Percentiles rank a stretch among this genome's conserved stretches.
These are phyloP conservation scores for Actinomucor elegans DNA, from an alignment of 371 early-diverging fungal species.

Conservation along the genomic window DNA sequence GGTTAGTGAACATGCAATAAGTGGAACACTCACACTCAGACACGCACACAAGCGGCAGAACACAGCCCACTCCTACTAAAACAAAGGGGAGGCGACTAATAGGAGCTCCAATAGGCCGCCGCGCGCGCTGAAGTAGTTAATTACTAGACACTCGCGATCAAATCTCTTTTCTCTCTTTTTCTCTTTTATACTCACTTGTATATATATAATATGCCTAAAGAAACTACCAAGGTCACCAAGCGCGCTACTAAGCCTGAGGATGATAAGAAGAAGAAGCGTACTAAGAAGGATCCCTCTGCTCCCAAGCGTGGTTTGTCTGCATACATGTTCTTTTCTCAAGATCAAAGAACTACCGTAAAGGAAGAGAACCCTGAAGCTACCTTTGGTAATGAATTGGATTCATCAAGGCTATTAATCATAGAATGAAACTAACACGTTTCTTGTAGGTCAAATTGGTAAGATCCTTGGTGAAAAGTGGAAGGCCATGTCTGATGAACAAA, in stretches of 20 bases:
- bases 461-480: constrained; percentile 84
- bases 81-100: too few relatives aligned
- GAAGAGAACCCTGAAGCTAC: constrained; percentile 75
- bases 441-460: constrained; percentile 71
- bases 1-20: constrained; percentile 2
- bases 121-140: too few relatives aligned
- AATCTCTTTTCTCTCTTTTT: neutral
- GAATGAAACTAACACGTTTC: too few relatives aligned
- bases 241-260: constrained; percentile 18
- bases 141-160: neutral
- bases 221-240: constrained; percentile 15
- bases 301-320: constrained; percentile 86
- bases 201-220: constrained; percentile 16
- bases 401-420: neutral
- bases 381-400: constrained; percentile 66
- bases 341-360: constrained; percentile 67
- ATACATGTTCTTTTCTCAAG: constrained; percentile 83
- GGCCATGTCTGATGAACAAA: constrained; percentile 58
- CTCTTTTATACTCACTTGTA: neutral
- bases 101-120: too few relatives aligned
- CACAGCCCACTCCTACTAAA: too few relatives aligned
- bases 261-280: constrained; percentile 33
- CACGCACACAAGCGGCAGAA: neutral
- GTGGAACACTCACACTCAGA: constrained; percentile 1
- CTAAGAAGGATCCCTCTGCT: constrained; percentile 63